These are phyloP conservation scores for Lactifluus rugatus DNA, from an alignment of 768 basidiomycete species.

Conservation along the genomic window DNA sequence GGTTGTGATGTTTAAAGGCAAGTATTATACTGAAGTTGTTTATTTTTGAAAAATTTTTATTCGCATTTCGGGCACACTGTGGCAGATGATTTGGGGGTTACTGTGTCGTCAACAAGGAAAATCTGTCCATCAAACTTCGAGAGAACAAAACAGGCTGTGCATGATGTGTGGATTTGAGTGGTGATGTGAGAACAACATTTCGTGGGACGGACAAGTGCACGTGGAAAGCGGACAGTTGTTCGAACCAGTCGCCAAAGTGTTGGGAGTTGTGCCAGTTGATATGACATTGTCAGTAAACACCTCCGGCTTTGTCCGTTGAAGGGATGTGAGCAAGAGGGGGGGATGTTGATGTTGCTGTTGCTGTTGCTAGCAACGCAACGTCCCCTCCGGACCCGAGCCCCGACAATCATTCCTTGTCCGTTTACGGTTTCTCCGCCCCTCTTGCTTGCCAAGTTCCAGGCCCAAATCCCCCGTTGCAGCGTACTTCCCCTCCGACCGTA, in stretches of 20 bases:
- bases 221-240: too few species aligned
- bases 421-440: conserved; percentile 10
- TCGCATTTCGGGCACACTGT: background rate
- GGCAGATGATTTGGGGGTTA: background rate
- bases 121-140: background rate
- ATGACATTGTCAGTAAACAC: background rate
- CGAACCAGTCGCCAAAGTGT: too few species aligned
- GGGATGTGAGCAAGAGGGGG: too few species aligned
- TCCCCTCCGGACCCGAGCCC: conserved; percentile 10
- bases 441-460: conserved; percentile 12
- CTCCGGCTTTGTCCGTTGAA: too few species aligned
- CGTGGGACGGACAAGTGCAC: background rate
- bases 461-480: background rate
- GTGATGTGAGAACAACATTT: background rate
- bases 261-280: too few species aligned
- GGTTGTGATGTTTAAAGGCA: conserved; percentile 11
- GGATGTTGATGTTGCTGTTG: too few species aligned
- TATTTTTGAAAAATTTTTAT: conserved; percentile 1
- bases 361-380: conserved; percentile 13
- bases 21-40: conserved; percentile 13
- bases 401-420: conserved; percentile 18
- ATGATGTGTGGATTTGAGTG: conserved; percentile 13
- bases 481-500: background rate
- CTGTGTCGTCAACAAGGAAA: background rate
- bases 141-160: background rate